Conservation (phyloP, 768 basidiomycete species). For the Podaxis sp. region DNA sequence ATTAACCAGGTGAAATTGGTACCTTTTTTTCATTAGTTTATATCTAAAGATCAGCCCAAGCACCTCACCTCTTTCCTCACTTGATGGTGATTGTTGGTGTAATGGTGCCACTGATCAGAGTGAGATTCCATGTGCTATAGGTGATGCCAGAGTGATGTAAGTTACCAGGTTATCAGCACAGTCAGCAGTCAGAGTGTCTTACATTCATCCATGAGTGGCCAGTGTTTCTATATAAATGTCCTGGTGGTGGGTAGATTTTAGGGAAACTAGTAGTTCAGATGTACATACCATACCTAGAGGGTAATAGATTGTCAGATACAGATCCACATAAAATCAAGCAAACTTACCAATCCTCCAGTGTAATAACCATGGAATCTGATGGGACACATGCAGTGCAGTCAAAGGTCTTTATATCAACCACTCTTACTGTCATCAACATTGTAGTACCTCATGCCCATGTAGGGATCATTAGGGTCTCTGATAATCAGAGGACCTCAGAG, state of each 20-base stretch:
- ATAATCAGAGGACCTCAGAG: constrained; percentile 44
- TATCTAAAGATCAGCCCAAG: background rate
- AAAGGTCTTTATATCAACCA: constrained; percentile 25
- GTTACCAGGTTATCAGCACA: constrained; percentile 42
- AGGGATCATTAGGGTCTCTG: constrained; percentile 35
- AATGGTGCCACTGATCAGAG: constrained; percentile 17
- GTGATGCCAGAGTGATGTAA: constrained; percentile 7
- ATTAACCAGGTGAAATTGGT: constrained; percentile 43
- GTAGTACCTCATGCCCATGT: constrained; percentile 20
- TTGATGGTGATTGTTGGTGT: background rate
- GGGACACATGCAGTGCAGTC: constrained; percentile 24
- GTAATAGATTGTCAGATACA: background rate
- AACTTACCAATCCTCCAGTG: constrained; percentile 18
- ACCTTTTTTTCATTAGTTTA: constrained; percentile 37
- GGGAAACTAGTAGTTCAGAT: background rate
- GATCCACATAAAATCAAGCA: constrained; percentile 1
- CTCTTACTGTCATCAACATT: constrained; percentile 46
- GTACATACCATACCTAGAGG: background rate
- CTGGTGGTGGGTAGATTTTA: background rate
- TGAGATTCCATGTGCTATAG: constrained; percentile 3
- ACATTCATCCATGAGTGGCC: background rate
- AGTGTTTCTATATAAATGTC: background rate
- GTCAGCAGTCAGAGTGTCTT: constrained; percentile 25
- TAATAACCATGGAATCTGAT: constrained; percentile 28
- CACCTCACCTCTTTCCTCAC: background rate